Evolutionary conservation across 345 rosid genomes (phyloP).

Genomic region (Salix dunnii): DNA sequence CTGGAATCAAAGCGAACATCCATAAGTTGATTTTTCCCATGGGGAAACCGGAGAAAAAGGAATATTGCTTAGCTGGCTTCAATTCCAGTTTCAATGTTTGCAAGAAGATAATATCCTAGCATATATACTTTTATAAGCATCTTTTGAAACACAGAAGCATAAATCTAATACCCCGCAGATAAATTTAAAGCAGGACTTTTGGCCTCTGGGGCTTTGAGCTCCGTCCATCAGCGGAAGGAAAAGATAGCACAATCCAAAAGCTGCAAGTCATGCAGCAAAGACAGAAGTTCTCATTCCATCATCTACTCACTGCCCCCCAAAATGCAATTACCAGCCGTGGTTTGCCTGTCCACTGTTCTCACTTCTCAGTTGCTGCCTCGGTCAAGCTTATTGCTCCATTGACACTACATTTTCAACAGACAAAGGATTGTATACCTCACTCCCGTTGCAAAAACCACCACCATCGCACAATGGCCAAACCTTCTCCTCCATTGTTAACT

Average conservation of each 20-base stretch:
- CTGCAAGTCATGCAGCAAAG: too few species aligned
- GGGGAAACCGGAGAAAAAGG: too few species aligned
- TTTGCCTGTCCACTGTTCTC: background rate
- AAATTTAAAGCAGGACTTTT: background rate
- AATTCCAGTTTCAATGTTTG: background rate
- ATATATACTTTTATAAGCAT: background rate
- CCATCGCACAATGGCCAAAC: conserved; percentile 15
- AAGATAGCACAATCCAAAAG: background rate
- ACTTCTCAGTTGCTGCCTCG: background rate
- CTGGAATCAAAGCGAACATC: too few species aligned
- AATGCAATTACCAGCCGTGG: background rate
- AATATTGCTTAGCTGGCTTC: too few species aligned
- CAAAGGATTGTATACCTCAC: conserved; percentile 39
- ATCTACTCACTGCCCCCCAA: background rate
- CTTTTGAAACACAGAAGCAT: background rate
- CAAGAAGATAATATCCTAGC: background rate
- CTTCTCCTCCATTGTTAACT: conserved; percentile 17
- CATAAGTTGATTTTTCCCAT: too few species aligned
- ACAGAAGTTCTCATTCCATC: too few species aligned
- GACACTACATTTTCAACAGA: conserved; percentile 30
- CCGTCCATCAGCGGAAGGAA: too few species aligned
- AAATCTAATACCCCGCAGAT: background rate
- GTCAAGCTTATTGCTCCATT: conserved; percentile 27
- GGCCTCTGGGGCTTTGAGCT: background rate
- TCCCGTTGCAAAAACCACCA: conserved; percentile 37